Evolutionary conservation across 768 basidiomycete genomes (phyloP).

Genomic region (Suillus subluteus): DNA sequence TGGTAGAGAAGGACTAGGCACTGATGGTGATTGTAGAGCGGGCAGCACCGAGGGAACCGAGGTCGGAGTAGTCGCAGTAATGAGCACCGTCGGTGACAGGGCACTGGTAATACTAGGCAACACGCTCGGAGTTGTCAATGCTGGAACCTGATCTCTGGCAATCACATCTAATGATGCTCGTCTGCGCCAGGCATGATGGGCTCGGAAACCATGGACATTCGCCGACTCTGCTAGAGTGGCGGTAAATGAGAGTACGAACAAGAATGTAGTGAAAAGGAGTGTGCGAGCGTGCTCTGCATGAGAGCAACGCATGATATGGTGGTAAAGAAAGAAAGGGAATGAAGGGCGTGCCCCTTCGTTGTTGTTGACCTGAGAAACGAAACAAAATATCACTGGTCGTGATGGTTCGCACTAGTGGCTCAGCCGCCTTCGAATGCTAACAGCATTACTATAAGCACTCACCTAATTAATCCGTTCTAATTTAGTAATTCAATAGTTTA

Average conservation of each 20-base stretch:
- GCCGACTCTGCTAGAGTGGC: conserved; percentile 2
- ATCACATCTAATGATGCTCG: conserved; percentile 8
- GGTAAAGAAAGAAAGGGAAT: background rate
- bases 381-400: background rate
- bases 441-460: background rate
- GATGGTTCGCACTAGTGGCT: background rate
- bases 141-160: background rate
- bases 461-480: background rate
- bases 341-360: background rate
- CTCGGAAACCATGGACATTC: conserved; percentile 1
- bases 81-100: background rate
- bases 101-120: background rate
- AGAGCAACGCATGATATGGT: conserved; percentile 7
- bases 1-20: background rate
- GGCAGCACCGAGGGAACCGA: background rate
- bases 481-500: background rate
- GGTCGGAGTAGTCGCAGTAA: background rate
- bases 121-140: background rate
- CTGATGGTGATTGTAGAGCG: background rate
- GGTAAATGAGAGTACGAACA: conserved; percentile 16
- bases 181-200: conserved; percentile 13
- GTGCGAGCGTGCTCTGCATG: conserved; percentile 7
- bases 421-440: background rate
- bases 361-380: background rate
- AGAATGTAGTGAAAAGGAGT: conserved; percentile 18